phyloP scores from a whole-genome alignment of 768 basidiomycete species.

The Podaxis sp. region DNA sequence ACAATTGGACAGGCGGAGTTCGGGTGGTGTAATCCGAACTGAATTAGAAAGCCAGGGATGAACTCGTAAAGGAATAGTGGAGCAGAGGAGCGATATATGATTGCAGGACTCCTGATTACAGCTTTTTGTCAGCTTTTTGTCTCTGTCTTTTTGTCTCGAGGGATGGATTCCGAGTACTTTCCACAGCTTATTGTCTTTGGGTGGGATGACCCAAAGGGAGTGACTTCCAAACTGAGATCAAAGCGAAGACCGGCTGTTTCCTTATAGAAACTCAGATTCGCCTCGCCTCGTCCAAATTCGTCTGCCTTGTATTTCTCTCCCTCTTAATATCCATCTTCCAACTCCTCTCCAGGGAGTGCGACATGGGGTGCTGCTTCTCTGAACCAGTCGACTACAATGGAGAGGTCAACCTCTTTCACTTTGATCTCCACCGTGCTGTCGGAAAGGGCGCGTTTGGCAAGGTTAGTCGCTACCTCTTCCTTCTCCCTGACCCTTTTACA shows the following conservation, averaged over 20 bases:
- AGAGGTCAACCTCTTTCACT: conserved; percentile 92
- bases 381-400: conserved; percentile 84
- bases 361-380: conserved; percentile 67
- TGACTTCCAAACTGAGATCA: conserved; percentile 24
- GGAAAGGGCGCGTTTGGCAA: conserved; percentile 99
- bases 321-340: conserved; percentile 33
- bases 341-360: conserved; percentile 35
- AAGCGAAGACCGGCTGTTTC: conserved; percentile 21
- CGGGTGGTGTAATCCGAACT: neutral
- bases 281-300: conserved; percentile 27
- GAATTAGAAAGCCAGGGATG: neutral
- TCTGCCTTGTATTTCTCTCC: conserved; percentile 37
- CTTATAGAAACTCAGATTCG: conserved; percentile 22
- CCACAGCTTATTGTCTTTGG: conserved; percentile 20
- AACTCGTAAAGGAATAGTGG: conserved; percentile 4
- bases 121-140: conserved; percentile 20
- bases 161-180: neutral
- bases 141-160: conserved; percentile 21
- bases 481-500: neutral
- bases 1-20: neutral
- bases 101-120: neutral
- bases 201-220: conserved; percentile 17
- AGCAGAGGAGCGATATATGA: neutral
- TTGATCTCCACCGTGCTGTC: conserved; percentile 91
- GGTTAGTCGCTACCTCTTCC: conserved; percentile 44